Evolutionary conservation across 257 asterid species (phyloP).

Genomic region (Plantago elongata): DNA sequence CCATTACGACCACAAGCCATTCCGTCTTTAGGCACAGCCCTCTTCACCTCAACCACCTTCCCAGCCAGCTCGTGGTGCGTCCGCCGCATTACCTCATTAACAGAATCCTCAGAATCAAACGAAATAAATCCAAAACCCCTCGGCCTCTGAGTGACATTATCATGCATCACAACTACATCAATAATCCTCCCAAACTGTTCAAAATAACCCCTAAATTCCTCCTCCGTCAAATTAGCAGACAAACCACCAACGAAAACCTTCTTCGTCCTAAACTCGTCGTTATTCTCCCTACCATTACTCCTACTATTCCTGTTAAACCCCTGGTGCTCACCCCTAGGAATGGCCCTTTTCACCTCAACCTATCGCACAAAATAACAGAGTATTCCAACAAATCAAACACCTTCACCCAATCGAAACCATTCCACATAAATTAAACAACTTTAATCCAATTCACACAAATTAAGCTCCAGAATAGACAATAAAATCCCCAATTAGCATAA

Average conservation of each 20-base stretch:
- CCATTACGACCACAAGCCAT: conserved; percentile 31
- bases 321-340: conserved; percentile 78
- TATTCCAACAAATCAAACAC: no score
- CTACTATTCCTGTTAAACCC: conserved; percentile 44
- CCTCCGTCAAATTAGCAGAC: conserved; percentile 68
- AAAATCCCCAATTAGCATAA: no score
- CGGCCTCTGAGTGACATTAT: conserved; percentile 75
- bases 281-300: conserved; percentile 42
- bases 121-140: conserved; percentile 94
- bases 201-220: conserved; percentile 75
- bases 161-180: conserved; percentile 94
- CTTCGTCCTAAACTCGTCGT: conserved; percentile 63
- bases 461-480: neutral
- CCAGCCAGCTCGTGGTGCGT: conserved; percentile 68
- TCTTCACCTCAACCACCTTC: conserved; percentile 84
- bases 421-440: no score
- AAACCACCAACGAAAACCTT: conserved; percentile 95
- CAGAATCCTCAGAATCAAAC: conserved; percentile 78
- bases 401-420: no score
- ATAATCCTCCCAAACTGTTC: conserved; percentile 77
- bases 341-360: conserved; percentile 96
- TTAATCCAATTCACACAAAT: neutral
- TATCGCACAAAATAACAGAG: conserved; percentile 12
- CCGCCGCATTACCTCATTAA: conserved; percentile 73
- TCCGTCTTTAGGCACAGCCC: conserved; percentile 84